These are phyloP conservation scores for Gossypium davidsonii DNA, from an alignment of 441 rosid genomes.

Conservation along the genomic window DNA sequence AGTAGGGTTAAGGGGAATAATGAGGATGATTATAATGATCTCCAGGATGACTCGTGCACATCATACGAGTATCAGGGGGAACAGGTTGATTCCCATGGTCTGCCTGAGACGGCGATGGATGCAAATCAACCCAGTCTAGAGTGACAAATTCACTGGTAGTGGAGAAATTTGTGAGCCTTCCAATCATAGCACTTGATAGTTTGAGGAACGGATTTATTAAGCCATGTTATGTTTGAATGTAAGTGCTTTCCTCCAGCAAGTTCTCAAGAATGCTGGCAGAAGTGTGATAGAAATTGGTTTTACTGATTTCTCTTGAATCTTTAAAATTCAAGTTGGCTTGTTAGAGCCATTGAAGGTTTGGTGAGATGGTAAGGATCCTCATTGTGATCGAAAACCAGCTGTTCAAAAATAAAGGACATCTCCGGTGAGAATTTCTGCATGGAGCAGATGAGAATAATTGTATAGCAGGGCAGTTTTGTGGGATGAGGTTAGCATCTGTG, in stretches of 20 bases:
- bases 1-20: slow-evolving; percentile 10
- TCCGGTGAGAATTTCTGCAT: slow-evolving; percentile 6
- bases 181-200: neutral
- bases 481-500: neutral
- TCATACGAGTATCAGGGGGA: slow-evolving; percentile 34
- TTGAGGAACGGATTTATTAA: neutral
- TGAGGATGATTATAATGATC: slow-evolving; percentile 18
- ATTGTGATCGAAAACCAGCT: neutral
- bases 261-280: neutral
- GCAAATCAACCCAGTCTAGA: slow-evolving; percentile 16
- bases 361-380: neutral
- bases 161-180: neutral
- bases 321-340: slow-evolving; percentile 5
- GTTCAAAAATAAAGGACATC: neutral
- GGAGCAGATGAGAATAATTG: neutral
- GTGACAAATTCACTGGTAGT: neutral
- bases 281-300: neutral
- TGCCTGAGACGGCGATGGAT: slow-evolving; percentile 11
- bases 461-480: neutral
- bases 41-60: slow-evolving; percentile 42
- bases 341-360: neutral
- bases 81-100: slow-evolving; percentile 13
- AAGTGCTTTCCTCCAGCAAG: neutral
- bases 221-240: neutral
- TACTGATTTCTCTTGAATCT: neutral